Base-by-base conservation (phyloP, 306 rosid genomes). In the Morella rubra region DNA sequence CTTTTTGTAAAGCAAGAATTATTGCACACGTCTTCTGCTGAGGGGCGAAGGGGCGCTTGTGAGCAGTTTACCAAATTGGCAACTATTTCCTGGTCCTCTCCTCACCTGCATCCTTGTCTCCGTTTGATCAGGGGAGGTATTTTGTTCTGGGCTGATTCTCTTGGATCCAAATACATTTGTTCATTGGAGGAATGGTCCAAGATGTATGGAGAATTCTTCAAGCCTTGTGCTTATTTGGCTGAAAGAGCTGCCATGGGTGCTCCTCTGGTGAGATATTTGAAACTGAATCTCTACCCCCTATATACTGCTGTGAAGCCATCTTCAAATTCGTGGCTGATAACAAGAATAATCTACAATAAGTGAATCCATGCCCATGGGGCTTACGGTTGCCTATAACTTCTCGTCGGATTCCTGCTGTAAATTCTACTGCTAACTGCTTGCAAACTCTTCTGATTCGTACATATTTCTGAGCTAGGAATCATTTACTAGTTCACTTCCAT, bases 81-180 rank as follows among this genome's bases (percentile, higher is more conserved):
- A n/a, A n/a, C n/a, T n/a, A n/a, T n/a, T n/a, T n/a, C n/a, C n/a
- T n/a, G n/a, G n/a, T n/a, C n/a, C 10, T 46, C 11, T 7, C 7
- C 50, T 46, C 11, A 46, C 7, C 10, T 46, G 10, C 7, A 46
- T 46, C 50, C 50, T 46, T 46, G n/a, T n/a, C 51, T 72, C 61
- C 51, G 71, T 73, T 66, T 87, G 76, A 79, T 55, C 88, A 95
- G 99, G 91, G 99, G 99, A 67, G 99, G 99, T 67, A 77, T 95
- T 70, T 64, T 95, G 78, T 95, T 89, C 91, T 95, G 99, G 99
- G 99, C 96, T 24, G 99, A 95, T 79, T 79, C 89, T 47, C 87
- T 89, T 76, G 99, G 99, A 79, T 95, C 99, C 82, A 88, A 89
- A 80, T 95, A 95, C 85, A 84, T 95, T 67, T 62, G 79, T 77